A percentile compares a stretch with the other conserved stretches of the same genome.
Evolutionary conservation across 1,284 basidiomycete species (phyloP).

Genomic region (Naganishia liquefaciens): DNA sequence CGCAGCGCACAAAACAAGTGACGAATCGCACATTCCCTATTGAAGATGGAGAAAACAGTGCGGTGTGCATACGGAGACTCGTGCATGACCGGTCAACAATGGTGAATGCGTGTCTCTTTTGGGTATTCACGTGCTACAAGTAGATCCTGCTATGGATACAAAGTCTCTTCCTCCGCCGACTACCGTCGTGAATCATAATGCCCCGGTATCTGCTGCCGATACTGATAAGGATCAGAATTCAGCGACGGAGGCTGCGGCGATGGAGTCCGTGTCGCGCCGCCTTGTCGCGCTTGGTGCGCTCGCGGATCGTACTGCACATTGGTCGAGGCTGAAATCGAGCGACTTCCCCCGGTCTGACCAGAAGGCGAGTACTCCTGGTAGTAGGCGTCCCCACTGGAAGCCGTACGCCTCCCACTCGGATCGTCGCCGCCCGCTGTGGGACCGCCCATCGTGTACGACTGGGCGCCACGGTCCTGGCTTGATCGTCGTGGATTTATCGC

Average conservation of each 20-base stretch:
- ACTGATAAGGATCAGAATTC: constrained; percentile 12
- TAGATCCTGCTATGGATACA: constrained; percentile 14
- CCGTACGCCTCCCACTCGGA: constrained; percentile 7
- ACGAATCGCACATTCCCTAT: no score
- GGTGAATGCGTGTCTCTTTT: no score
- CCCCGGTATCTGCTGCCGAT: constrained; percentile 16
- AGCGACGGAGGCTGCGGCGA: constrained; percentile 16
- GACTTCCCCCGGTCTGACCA: background rate
- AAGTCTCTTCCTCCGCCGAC: background rate
- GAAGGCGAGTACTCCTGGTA: constrained; percentile 7
- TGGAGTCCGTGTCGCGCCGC: constrained; percentile 13
- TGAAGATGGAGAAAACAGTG: no score
- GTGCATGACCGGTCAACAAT: no score
- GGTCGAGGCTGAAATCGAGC: constrained; percentile 19
- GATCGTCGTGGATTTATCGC: constrained; percentile 38
- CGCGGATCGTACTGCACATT: constrained; percentile 5
- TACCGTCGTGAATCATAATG: constrained; percentile 25
- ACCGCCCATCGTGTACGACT: background rate
- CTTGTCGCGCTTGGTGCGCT: constrained; percentile 9
- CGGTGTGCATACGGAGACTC: no score
- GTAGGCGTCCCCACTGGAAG: constrained; percentile 22
- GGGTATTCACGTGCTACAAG: no score
- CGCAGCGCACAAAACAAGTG: no score
- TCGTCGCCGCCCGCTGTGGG: constrained; percentile 1
- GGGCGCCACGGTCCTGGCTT: constrained; percentile 17